These are phyloP conservation scores for Posidonia oceanica DNA, from an alignment of 116 monocot genomes.

Conservation along the genomic window DNA sequence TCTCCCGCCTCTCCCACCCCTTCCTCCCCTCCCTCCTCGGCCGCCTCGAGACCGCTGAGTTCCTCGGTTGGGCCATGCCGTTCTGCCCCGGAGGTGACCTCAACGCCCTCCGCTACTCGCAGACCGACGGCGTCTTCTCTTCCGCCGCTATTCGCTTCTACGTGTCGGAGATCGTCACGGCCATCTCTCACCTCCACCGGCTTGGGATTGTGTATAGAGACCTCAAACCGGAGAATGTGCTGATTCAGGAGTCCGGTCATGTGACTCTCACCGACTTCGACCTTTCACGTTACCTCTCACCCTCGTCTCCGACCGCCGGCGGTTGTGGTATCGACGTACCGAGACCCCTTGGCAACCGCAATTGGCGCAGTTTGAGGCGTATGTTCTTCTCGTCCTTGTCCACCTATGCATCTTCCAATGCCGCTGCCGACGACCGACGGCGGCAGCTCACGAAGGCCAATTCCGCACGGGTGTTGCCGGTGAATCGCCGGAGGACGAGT, in stretches of 20 bases:
- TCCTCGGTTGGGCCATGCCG: conserved; percentile 56
- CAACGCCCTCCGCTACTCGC: conserved; percentile 31
- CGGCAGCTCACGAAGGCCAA: conserved; percentile 30
- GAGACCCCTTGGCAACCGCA: background rate
- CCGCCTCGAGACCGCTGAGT: conserved; percentile 28
- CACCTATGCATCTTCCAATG: background rate
- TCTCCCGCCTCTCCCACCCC: conserved; percentile 35
- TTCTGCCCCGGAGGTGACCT: conserved; percentile 57
- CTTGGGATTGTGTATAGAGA: conserved; percentile 58
- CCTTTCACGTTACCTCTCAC: conserved; percentile 42
- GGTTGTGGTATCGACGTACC: background rate
- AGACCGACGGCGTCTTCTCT: conserved; percentile 37
- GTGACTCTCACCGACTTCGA: conserved; percentile 57
- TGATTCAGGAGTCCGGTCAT: conserved; percentile 53
- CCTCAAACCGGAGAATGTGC: conserved; percentile 80
- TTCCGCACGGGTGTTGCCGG: conserved; percentile 50
- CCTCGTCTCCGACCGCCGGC: conserved; percentile 5
- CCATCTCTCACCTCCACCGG: conserved; percentile 44
- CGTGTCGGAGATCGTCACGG: conserved; percentile 32
- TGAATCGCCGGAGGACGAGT: conserved; percentile 17
- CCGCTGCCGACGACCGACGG: background rate
- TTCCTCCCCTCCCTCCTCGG: conserved; percentile 49
- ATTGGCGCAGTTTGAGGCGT: conserved; percentile 16
- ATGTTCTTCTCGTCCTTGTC: conserved; percentile 17
- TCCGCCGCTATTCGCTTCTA: conserved; percentile 38